Evolutionary conservation across 495 filamentous ascomycete genomes (phyloP), one percentile per base, ranked within the genome.

Genomic region (Aspergillus wentii): DNA sequence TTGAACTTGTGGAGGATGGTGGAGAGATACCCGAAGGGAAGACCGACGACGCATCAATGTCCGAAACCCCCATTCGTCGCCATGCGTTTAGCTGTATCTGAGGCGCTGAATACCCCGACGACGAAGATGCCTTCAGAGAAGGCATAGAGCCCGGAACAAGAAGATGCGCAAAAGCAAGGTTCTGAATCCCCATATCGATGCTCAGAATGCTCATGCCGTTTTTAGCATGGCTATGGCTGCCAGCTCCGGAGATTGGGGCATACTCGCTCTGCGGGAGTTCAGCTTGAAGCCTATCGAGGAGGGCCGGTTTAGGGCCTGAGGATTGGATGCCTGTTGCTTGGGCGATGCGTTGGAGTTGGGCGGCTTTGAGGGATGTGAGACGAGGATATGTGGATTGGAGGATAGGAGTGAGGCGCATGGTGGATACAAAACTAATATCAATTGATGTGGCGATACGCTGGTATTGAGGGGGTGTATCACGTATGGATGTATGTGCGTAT

Each of bases 121-220:
- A n/a, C n/a, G n/a, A n/a, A n/a, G n/a, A n/a, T n/a, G n/a, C 9
- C 11, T 5, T 15, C n/a, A 17, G 1, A 23, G 28, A 21, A 30
- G 16, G n/a, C 2, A n/a, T 6, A 13, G 38, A 23, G 25, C 3
- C 11, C 4, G 48, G 43, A 11, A 67, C 49, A 0, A 44, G 19
- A n/a, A 71, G 31, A 57, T 65, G 56, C 23, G 65, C 62, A 46
- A 82, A 88, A 10, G 88, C 90, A 11, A 95, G 66, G 62, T 92
- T 94, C 28, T 78, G 76, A 50, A 96, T 81, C 29, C 89, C 87
- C 75, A 95, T 80, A 61, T 95, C 87, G 49, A 92, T 83, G 55
- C 86, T 88, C 16, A 96, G 56, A 33, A 97, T 75, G 19, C 71
- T 69, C 41, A 47, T n/a, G 5, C 7, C 25, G 8, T 20, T 23